Conservation (phyloP, 208 protist species). For the Wallacemonas sp. region DNA sequence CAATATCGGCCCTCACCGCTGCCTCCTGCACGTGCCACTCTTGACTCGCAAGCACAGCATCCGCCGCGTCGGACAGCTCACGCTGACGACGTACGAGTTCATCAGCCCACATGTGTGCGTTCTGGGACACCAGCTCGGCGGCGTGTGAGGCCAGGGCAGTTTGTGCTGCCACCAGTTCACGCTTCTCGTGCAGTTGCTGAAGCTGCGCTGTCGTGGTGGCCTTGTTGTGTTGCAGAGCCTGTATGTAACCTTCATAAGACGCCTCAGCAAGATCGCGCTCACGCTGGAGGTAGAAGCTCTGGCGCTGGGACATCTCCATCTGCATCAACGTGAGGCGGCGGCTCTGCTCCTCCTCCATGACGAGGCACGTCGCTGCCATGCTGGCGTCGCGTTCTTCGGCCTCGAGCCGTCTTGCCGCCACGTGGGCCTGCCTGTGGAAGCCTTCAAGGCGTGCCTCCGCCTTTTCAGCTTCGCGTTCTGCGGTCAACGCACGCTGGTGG, state of each 20-base stretch:
- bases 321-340: background rate
- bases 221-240: background rate
- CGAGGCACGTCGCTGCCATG: background rate
- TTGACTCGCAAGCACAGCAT: background rate
- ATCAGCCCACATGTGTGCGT: background rate
- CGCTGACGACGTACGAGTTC: background rate
- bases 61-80: background rate
- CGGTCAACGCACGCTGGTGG: background rate
- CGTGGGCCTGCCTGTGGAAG: background rate
- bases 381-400: background rate
- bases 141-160: background rate
- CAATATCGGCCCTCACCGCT: background rate
- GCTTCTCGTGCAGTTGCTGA: background rate
- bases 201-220: background rate
- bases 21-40: background rate
- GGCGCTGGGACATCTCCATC: constrained; percentile 4
- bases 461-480: background rate
- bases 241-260: background rate
- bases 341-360: constrained; percentile 1
- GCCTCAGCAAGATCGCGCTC: constrained; percentile 5
- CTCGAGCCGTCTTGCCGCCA: background rate
- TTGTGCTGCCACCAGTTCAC: background rate
- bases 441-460: background rate
- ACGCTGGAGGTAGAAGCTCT: constrained; percentile 1
- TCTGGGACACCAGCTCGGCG: background rate